Base-by-base conservation (phyloP, 148 eudicot genomes). In the Dysphania ambrosioides region DNA sequence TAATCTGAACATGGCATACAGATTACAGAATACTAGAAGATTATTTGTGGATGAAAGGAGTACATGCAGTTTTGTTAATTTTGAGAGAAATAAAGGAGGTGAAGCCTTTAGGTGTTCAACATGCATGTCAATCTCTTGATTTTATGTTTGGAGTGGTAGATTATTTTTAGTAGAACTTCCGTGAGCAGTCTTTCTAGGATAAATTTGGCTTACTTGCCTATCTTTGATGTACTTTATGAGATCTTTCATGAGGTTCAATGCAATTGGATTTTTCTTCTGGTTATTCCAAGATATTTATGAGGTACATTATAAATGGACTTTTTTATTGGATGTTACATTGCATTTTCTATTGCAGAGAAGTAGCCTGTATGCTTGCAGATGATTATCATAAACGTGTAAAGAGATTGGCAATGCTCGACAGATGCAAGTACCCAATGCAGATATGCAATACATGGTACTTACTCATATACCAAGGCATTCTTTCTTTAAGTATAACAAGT, bases 301-400 rank as follows among this genome's bases (percentile, higher is more conserved):
- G n/a, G n/a, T n/a, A n/a, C n/a, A n/a, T n/a, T n/a, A n/a, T n/a
- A n/a, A n/a, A n/a, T n/a, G n/a, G n/a, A n/a, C n/a, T n/a, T n/a
- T n/a, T n/a, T n/a, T n/a, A n/a, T n/a, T n/a, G n/a, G n/a, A n/a
- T n/a, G n/a, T n/a, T n/a, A n/a, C n/a, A n/a, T n/a, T n/a, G n/a
- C n/a, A n/a, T n/a, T n/a, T n/a, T n/a, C n/a, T n/a, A 47, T 59
- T 80, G 56, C 78, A 95, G 98, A 86, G 98, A 95, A 75, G 88
- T 95, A 78, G 98, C 97, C 69, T 85, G 98, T 65, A 95, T 92
- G 97, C 96, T 95, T 66, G 97, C 98, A 49, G 81, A 87, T 86
- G 97, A 95, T 26, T 91, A 90, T 65, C 68, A 51, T 72, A 95
- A 87, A 84, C 93, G 98, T 77, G 97, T 95, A 24, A 90, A 92